Base-by-base conservation (phyloP, 345 rosid species). In the Pugionium cornutum region DNA sequence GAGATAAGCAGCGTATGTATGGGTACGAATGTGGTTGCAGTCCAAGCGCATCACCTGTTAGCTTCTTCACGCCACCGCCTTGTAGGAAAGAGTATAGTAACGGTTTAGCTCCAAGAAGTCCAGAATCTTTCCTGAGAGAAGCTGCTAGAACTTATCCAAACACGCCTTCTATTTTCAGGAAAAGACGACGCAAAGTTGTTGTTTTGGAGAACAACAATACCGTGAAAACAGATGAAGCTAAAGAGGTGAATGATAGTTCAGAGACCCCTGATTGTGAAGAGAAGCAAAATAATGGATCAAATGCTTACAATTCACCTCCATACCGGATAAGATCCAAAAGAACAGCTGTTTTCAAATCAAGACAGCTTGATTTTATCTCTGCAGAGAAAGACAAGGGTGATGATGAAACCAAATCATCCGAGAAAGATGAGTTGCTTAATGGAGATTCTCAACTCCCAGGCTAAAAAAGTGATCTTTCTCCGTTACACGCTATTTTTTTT, bases 141-240 rank as follows among this genome's bases (percentile, higher is more conserved):
- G 96, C 95, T 72, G 97, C 96, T 25, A 83, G 81, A 68, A 91
- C 80, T 57, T 95, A 75, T 74, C 92, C 96, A 30, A 83, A 87
- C 70, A 91, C 91, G 40, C 99, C 99, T 64, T 91, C 99, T 29
- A 95, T 95, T 40, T 80, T 84, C 62, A 81, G 96, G 69, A 95
- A 87, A 78, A 81, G 99, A 77, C 81, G 79, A 6, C 61, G 54
- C 74, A 58, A 27, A 57, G 77, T 75, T 35, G 69, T 33, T 49
- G 76, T 64, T 60, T n/a, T 32, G 11, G 76, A 67, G 58, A 68
- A 77, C 43, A 64, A 62, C 58, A 70, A 70, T 59, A 56, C 43
- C 34, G 60, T 48, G 27, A 79, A 78, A 70, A 36, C 25, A 39
- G 77, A 72, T 53, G 77, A 46, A 58, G 60, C 33, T 34, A 70